Conservation (phyloP, 1,139 yeast genomes). For the Yamadazyma sp. region DNA sequence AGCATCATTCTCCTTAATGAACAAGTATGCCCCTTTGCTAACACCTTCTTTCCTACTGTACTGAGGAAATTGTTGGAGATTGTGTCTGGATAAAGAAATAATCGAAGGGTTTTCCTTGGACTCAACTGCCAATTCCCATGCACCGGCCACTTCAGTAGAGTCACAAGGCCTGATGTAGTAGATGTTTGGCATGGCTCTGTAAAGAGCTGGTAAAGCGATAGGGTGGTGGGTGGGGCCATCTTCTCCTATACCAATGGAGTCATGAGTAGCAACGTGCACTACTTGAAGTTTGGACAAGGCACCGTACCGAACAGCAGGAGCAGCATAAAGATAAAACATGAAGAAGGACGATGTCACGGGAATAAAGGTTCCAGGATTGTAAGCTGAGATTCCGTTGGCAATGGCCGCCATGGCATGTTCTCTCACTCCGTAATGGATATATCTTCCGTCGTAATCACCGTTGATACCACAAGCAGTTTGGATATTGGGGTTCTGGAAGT, state of each 20-base stretch:
- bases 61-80: conserved; percentile 21
- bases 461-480: conserved; percentile 23
- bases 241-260: conserved; percentile 38
- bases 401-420: conserved; percentile 39
- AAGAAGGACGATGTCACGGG: conserved; percentile 36
- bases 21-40: conserved; percentile 26
- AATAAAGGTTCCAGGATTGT: conserved; percentile 28
- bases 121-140: conserved; percentile 26
- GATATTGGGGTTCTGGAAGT: conserved; percentile 25
- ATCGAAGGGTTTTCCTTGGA: conserved; percentile 19
- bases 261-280: conserved; percentile 39
- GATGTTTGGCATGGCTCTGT: conserved; percentile 33
- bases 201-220: conserved; percentile 28
- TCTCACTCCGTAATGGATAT: conserved; percentile 32
- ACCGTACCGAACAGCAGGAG: conserved; percentile 36
- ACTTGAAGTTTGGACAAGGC: conserved; percentile 29
- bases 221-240: conserved; percentile 44
- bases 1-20: conserved; percentile 18
- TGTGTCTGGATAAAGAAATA: conserved; percentile 21
- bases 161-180: conserved; percentile 30
- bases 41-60: conserved; percentile 21
- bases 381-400: conserved; percentile 39
- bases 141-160: conserved; percentile 28
- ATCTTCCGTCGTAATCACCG: conserved; percentile 28
- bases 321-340: conserved; percentile 37